Evolutionary conservation across 1,139 yeast genomes (phyloP), one percentile per base, ranked within the genome.

Genomic region (Zygosaccharomyces pseudobailii): DNA sequence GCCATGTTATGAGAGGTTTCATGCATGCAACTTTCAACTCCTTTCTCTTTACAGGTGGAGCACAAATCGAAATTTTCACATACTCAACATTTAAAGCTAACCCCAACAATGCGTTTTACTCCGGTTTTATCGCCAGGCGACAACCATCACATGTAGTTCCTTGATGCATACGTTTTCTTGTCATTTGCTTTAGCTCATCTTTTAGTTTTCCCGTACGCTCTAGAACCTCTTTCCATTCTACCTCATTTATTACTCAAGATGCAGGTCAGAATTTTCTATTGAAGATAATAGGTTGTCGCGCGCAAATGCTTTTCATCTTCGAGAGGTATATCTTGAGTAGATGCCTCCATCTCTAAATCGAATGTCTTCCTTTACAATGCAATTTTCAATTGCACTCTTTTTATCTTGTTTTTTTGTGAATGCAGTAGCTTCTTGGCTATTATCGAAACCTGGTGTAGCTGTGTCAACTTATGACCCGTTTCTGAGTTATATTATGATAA

Each of bases 31-130:
- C 46, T 43, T 30, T 54, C 55, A n/a, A 48, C 32, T 6, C 58
- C 57, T 3, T 57, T 56, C 0, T 52, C 43, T 53, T 76, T 80
- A 60, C 87, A 82, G 2, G 54, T 43, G 31, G 71, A 68, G 58
- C 87, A 82, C 48, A 81, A 66, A 55, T 82, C 85, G 61, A 69
- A 80, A 55, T 81, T 75, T 3, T 57, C 49, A 57, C 87, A 82
- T 28, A 74, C 73, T 43, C 73, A 55, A 59, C 87, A 82, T 46
- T 73, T 71, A 65, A 69, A 81, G 53, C 86, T 71, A 17, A 58
- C 54, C 1, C 86, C 86, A 22, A 40, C 55, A 42, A 80, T 69
- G 4, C 70, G 49, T 2, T 22, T 19, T 23, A 13, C 7, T 17
- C 10, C 5, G 3, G 5, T 4, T 10, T 47, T 49, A 8, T 34